Base-by-base conservation (phyloP, 306 rosid species). In the Parietaria judaica region DNA sequence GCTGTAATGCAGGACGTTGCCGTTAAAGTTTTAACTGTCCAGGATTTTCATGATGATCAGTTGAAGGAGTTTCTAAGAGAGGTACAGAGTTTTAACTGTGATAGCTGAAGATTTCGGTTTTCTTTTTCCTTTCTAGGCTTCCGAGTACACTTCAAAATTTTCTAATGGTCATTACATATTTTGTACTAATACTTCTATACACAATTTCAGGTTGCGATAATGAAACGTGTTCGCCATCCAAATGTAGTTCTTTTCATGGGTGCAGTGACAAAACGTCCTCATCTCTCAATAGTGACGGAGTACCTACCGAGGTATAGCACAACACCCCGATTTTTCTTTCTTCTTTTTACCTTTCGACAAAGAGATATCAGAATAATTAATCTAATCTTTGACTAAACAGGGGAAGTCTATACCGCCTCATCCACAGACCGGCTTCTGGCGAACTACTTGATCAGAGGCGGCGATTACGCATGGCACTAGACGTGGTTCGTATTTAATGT, bases 231-330 rank as follows among this genome's bases (percentile, higher is more conserved):
- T 12, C 94, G 99, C 56, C 99, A 88, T 83, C 99, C 96, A 38
- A 88, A 88, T 68, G 86, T 92, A 59, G 99, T 92, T 67, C 96
- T 92, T 47, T 92, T 92, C 83, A 92, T 92, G 99, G 99, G 96
- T 36, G 96, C 95, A 17, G 99, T 92, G 57, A 92, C 99, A 13
- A 88, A 83, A 73, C 75, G 87, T 45, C 96, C 99, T 11, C 79
- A 88, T 79, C 80, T 92, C 54, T 92, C 99, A 12, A 92, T 88
- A 58, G 96, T 92, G 72, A 92, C 96, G 34, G 99, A 92, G 70
- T 92, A 88, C 71, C 74, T 92, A 54, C 99, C 94, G 0, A 80
- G 99, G 99, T 88, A 76, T 68, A 64, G 54, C 31, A 54, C 59
- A 36, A 17, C 43, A 59, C 31, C 31, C 31, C 31, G 31, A 23